Evolutionary conservation across 768 basidiomycete species (phyloP).

Genomic region (Cystofilobasidium capitatum): DNA sequence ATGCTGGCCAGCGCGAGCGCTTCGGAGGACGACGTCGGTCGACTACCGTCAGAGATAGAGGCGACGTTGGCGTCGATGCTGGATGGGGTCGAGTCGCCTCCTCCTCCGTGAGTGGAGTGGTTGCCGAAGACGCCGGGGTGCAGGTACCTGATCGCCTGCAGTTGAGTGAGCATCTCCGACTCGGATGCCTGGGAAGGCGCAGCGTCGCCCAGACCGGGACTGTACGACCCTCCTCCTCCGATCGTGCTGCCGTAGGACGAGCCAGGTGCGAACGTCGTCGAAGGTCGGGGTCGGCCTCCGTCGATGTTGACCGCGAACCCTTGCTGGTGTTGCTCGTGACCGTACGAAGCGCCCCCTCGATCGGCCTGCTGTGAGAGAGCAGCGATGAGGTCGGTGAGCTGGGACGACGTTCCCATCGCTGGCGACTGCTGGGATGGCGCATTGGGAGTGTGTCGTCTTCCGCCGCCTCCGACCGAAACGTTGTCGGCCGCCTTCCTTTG

Average conservation of each 20-base stretch:
- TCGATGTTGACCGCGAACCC: not conserved
- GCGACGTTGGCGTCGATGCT: not conserved
- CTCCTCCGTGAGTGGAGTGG: too few relatives aligned
- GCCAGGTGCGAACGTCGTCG: not conserved
- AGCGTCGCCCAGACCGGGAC: not conserved
- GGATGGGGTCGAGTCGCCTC: not conserved
- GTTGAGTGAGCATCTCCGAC: constrained; percentile 6
- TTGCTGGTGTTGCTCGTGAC: not conserved
- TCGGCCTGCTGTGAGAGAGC: not conserved
- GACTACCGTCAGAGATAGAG: not conserved
- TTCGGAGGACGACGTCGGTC: not conserved
- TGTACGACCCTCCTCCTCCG: not conserved
- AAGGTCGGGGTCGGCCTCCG: not conserved
- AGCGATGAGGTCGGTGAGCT: not conserved
- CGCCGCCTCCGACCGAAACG: too few relatives aligned
- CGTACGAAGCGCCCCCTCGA: not conserved
- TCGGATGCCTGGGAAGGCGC: not conserved
- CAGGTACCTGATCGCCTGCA: constrained; percentile 18
- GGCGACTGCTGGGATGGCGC: too few relatives aligned
- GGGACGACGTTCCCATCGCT: too few relatives aligned
- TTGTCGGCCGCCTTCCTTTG: too few relatives aligned
- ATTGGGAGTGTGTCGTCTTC: too few relatives aligned
- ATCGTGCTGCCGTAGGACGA: not conserved
- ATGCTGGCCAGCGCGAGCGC: not conserved
- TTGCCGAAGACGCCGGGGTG: constrained; percentile 22